These are phyloP conservation scores for Oryza meyeriana DNA, from an alignment of 176 grass and related monocot genomes.

Conservation along the genomic window DNA sequence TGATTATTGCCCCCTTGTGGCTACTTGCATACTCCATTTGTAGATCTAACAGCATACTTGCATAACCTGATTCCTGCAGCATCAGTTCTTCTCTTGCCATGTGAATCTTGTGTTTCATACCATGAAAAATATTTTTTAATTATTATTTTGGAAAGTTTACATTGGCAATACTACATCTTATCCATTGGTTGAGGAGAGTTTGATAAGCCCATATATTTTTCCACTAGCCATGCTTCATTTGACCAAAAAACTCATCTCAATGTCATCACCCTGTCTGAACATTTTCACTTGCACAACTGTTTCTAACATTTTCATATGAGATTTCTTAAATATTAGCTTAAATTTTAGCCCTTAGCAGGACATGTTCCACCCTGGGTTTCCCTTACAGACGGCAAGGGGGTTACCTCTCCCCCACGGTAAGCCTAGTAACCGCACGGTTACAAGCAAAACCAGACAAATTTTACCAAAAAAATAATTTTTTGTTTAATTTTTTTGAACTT, in stretches of 20 bases:
- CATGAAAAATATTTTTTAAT: background rate
- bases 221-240: background rate
- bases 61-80: background rate
- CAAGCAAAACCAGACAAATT: too few species aligned
- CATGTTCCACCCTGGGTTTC: background rate
- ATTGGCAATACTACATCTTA: background rate
- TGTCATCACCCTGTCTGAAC: background rate
- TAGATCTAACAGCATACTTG: background rate
- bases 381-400: too few species aligned
- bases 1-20: background rate
- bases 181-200: background rate
- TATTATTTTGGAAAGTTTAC: background rate
- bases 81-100: background rate
- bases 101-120: background rate
- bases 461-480: too few species aligned
- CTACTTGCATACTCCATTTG: background rate
- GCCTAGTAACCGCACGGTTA: too few species aligned
- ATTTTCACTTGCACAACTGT: background rate
- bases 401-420: too few species aligned
- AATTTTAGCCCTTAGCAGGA: background rate
- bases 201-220: background rate
- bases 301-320: background rate
- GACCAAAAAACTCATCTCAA: background rate
- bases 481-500: too few species aligned
- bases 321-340: background rate